Evolutionary conservation across 306 rosid species (phyloP), one percentile per base, ranked within the genome.

Genomic region (Astragalus glycyphyllos): DNA sequence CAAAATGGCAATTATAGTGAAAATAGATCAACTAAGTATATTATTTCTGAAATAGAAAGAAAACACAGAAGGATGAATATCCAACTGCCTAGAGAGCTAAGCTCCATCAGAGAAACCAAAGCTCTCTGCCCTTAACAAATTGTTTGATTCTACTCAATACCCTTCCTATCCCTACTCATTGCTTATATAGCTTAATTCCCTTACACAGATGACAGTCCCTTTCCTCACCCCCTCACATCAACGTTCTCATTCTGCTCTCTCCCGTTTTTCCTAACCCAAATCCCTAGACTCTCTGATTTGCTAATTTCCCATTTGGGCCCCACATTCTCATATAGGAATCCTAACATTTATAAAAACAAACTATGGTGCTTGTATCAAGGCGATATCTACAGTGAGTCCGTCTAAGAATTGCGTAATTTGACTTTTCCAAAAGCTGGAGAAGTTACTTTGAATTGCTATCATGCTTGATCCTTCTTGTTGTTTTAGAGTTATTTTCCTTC

Each of bases 401-500:
- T 41, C 31, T 15, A 59, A 12, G 66, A 60, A 60, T 38, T 15
- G n/a, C 26, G 40, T 38, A 61, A 16, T 61, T 61, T 16, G 31
- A 61, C 34, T 10, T 38, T 40, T 40, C 68, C 50, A 16, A 40
- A 61, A 40, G 68, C 16, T 40, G 35, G 48, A 49, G 20, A 16
- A 40, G 6, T 61, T 61, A 38, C 38, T 38, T 37, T 60, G 26
- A 37, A 37, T 60, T 60, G 66, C 66, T 15, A 4, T 38, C 29
- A 15, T 46, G 5, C 35, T 58, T 47, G 46, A 20, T 40, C 34
- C 14, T 45, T 12, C 32, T 75, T 55, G 32, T 26, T 16, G 54
- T 46, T 7, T 54, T 65, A 66, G 15, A 44, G 44, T 58, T 10
- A 20, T 35, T 54, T 35, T 66, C 53, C 79, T 65, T 15, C 66